A percentile compares a stretch with the other conserved stretches of the same genome.
Conservation (phyloP, 2,329 filamentous ascomycete species). For the Pyricularia sp. region DNA sequence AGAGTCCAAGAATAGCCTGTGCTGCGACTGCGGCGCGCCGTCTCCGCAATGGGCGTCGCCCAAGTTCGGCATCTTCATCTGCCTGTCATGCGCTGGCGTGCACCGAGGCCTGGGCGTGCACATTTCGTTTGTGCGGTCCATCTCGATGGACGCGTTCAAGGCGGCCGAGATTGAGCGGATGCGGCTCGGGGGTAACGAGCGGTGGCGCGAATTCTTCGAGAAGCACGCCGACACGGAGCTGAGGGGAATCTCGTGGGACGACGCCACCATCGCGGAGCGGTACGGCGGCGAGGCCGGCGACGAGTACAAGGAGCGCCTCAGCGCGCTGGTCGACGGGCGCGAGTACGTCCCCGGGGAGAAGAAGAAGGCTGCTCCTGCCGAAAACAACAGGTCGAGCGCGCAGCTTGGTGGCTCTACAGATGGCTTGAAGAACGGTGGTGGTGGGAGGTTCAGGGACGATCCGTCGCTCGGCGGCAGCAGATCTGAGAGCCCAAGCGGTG, state of each 20-base stretch:
- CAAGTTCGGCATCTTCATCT: conserved; percentile 98
- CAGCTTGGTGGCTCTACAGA: conserved; percentile 13
- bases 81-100: conserved; percentile 85
- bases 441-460: conserved; percentile 4
- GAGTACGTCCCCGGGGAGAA: conserved; percentile 71
- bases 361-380: conserved; percentile 21
- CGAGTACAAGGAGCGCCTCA: conserved; percentile 86
- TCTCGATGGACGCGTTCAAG: conserved; percentile 99
- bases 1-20: conserved; percentile 73
- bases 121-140: conserved; percentile 94
- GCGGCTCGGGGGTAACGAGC: conserved; percentile 79
- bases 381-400: conserved; percentile 23
- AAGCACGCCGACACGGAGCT: conserved; percentile 52
- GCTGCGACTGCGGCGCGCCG: conserved; percentile 90
- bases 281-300: conserved; percentile 85
- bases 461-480: conserved; percentile 19
- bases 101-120: conserved; percentile 93
- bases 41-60: conserved; percentile 97
- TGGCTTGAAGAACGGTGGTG: conserved; percentile 8
- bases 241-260: conserved; percentile 62
- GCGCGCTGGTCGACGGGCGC: conserved; percentile 73
- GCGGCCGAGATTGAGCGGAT: conserved; percentile 83
- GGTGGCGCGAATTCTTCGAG: conserved; percentile 82
- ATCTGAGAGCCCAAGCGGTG: conserved; percentile 19
- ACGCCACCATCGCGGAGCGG: conserved; percentile 77